phyloP scores from a whole-genome alignment of 2,329 filamentous ascomycete species.

The Dothidotthia symphoricarpi region DNA sequence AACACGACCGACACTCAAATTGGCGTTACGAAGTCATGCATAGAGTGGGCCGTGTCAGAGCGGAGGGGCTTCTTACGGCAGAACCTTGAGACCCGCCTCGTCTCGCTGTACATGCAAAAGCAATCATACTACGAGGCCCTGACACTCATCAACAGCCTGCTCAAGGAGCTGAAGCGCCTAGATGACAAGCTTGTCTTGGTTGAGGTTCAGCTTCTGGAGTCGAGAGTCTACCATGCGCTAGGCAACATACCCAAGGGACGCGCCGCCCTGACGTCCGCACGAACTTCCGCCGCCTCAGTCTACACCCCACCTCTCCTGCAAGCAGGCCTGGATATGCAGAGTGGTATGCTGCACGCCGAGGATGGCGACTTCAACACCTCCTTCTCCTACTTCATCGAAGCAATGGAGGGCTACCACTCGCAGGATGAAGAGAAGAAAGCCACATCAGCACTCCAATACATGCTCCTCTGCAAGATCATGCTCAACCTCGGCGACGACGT shows the following conservation, averaged over 20 bases:
- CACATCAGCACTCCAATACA: slow-evolving; percentile 98
- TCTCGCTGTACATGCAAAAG: slow-evolving; percentile 93
- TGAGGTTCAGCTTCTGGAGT: slow-evolving; percentile 96
- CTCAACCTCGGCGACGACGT: slow-evolving; percentile 95
- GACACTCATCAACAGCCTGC: slow-evolving; percentile 90
- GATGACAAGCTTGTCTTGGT: slow-evolving; percentile 98
- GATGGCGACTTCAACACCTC: slow-evolving; percentile 99
- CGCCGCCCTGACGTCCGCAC: slow-evolving; percentile 88
- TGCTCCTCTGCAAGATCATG: slow-evolving; percentile 99
- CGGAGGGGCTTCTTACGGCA: slow-evolving; percentile 94
- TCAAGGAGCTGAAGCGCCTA: slow-evolving; percentile 94
- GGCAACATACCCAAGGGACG: slow-evolving; percentile 96
- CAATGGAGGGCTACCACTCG: slow-evolving; percentile 91
- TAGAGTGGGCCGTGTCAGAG: slow-evolving; percentile 97
- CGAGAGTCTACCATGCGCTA: slow-evolving; percentile 92
- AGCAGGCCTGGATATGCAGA: slow-evolving; percentile 98
- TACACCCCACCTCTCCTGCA: slow-evolving; percentile 95
- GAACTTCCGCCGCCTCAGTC: slow-evolving; percentile 92
- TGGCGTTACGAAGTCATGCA: slow-evolving; percentile 94
- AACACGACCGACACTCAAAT: slow-evolving; percentile 94
- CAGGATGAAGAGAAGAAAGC: slow-evolving; percentile 86
- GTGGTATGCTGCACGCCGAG: slow-evolving; percentile 96
- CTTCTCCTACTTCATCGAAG: slow-evolving; percentile 99
- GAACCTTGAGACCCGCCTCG: slow-evolving; percentile 94
- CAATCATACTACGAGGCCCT: slow-evolving; percentile 96